Percentiles rank a stretch among this genome's conserved stretches.
Evolutionary conservation across 2,329 filamentous ascomycete genomes (phyloP).

Genomic region (Talaromyces pinophilus): DNA sequence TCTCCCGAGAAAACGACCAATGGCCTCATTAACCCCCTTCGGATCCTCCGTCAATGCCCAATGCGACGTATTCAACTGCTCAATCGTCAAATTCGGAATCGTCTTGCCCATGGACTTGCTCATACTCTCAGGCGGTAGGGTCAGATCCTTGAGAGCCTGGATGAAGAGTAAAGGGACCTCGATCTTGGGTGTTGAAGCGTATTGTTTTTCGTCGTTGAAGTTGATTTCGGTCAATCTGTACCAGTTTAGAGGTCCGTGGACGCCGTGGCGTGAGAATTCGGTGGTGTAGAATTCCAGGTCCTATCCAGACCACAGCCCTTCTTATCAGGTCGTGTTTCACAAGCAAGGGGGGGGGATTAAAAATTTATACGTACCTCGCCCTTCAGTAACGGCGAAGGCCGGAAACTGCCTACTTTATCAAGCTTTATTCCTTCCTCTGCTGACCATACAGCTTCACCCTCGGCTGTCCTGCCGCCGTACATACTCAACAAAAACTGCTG

Average conservation of each 20-base stretch:
- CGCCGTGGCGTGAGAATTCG: constrained; percentile 69
- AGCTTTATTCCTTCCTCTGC: constrained; percentile 64
- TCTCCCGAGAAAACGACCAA: constrained; percentile 67
- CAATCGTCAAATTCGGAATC: constrained; percentile 65
- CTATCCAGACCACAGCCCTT: constrained; percentile 25
- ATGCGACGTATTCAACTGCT: constrained; percentile 70
- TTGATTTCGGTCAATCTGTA: constrained; percentile 76
- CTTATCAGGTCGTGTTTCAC: neutral
- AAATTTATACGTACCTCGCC: constrained; percentile 52
- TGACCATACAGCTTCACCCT: constrained; percentile 60
- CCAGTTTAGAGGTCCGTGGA: constrained; percentile 84
- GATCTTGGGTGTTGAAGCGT: constrained; percentile 49
- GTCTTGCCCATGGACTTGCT: constrained; percentile 68
- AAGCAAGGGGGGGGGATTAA: neutral
- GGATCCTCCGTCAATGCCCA: constrained; percentile 80
- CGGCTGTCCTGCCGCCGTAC: constrained; percentile 65
- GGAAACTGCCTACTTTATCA: constrained; percentile 61
- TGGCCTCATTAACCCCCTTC: constrained; percentile 66
- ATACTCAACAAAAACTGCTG: constrained; percentile 69
- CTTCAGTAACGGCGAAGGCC: constrained; percentile 60
- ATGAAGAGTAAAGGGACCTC: constrained; percentile 71
- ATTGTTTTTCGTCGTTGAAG: constrained; percentile 67
- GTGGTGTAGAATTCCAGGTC: constrained; percentile 76
- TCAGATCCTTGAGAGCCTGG: constrained; percentile 67
- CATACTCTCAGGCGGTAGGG: constrained; percentile 69